phyloP scores from a whole-genome alignment of 805 yeast species.

The Lipomyces sp. region DNA sequence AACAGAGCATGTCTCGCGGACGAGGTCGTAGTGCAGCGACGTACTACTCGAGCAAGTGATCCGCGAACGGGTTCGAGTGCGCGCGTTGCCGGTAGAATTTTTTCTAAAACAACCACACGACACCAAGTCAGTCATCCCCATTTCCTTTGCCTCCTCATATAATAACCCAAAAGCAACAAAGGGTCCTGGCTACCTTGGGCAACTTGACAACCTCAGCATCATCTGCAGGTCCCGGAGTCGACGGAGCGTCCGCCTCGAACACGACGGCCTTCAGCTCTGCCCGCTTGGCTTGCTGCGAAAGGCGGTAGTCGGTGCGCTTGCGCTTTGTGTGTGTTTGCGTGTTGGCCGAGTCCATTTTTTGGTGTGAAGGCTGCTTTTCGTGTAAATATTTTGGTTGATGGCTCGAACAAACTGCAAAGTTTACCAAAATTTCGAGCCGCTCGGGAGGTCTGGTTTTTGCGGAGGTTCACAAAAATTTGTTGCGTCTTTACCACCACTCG shows the following conservation, averaged over 20 bases:
- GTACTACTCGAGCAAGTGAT: slow-evolving; percentile 78
- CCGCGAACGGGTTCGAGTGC: slow-evolving; percentile 95
- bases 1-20: no score
- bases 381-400: no score
- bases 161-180: not conserved
- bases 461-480: no score
- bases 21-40: slow-evolving; percentile 7
- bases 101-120: slow-evolving; percentile 39
- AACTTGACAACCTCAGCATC: slow-evolving; percentile 17
- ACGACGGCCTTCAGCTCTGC: slow-evolving; percentile 48
- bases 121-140: not conserved
- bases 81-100: slow-evolving; percentile 94
- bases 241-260: slow-evolving; percentile 39
- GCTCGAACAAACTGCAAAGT: no score
- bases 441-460: no score
- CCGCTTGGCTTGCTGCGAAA: slow-evolving; percentile 50
- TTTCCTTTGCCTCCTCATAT: not conserved
- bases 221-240: slow-evolving; percentile 22
- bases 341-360: no score
- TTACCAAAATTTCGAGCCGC: no score
- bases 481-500: no score
- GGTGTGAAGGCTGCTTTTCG: no score
- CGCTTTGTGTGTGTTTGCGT: slow-evolving; percentile 21
- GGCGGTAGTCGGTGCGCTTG: slow-evolving; percentile 40
- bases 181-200: slow-evolving; percentile 27